These are phyloP conservation scores for Diaporthe citrichinensis DNA, from an alignment of 2,329 filamentous ascomycete species.

Conservation along the genomic window DNA sequence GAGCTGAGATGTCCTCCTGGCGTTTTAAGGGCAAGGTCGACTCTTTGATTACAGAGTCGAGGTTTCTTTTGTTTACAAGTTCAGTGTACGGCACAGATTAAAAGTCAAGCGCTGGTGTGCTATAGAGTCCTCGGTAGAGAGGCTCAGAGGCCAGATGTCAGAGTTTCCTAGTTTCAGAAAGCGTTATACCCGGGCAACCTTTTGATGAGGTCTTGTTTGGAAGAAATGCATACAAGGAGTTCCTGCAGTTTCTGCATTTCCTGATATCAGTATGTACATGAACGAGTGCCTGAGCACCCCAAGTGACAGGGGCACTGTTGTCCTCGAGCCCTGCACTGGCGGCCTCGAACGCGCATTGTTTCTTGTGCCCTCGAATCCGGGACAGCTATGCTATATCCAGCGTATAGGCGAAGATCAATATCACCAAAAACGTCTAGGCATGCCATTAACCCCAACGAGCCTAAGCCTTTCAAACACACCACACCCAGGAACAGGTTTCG, in stretches of 20 bases:
- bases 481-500: background rate
- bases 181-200: slow-evolving; percentile 1
- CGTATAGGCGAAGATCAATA: background rate
- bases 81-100: slow-evolving; percentile 20
- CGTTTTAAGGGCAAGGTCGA: slow-evolving; percentile 46
- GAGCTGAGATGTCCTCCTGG: slow-evolving; percentile 68
- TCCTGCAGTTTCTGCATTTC: background rate
- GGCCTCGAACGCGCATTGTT: background rate
- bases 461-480: background rate
- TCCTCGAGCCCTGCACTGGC: background rate
- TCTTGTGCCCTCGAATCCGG: background rate
- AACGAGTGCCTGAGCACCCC: background rate
- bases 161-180: background rate
- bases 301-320: background rate
- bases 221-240: background rate
- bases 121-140: slow-evolving; percentile 18
- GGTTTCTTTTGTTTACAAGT: slow-evolving; percentile 41
- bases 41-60: slow-evolving; percentile 36
- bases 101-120: slow-evolving; percentile 19
- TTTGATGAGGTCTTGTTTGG: background rate
- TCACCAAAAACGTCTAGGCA: background rate
- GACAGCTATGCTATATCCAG: background rate
- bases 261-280: background rate
- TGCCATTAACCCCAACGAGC: background rate
- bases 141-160: background rate